These are phyloP conservation scores for Parachlorella kessleri DNA, from an alignment of 139 green algal species.

Conservation along the genomic window DNA sequence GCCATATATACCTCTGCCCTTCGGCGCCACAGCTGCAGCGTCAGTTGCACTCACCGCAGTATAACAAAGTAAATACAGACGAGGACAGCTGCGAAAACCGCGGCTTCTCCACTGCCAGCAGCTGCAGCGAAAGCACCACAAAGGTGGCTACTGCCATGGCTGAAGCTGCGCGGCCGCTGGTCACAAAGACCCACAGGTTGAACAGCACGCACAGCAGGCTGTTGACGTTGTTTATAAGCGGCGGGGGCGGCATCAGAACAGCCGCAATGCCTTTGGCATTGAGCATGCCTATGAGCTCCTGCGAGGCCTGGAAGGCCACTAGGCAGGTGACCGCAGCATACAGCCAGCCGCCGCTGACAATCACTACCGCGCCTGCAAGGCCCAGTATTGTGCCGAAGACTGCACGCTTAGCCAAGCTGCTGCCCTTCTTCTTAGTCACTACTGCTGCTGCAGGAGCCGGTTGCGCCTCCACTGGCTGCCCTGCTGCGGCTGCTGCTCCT, in stretches of 20 bases:
- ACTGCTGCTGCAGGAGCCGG: background rate
- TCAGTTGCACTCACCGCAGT: conserved; percentile 86
- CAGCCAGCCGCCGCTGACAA: conserved; percentile 57
- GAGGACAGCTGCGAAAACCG: conserved; percentile 85
- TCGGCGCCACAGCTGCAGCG: too few relatives aligned
- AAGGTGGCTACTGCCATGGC: conserved; percentile 76
- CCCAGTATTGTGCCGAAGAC: conserved; percentile 68
- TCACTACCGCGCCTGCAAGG: conserved; percentile 54
- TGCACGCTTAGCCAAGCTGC: conserved; percentile 58
- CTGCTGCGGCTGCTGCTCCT: background rate
- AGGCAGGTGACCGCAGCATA: conserved; percentile 65
- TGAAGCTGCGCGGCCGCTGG: conserved; percentile 8
- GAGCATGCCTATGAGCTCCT: conserved; percentile 41
- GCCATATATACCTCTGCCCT: too few relatives aligned
- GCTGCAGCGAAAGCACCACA: conserved; percentile 75
- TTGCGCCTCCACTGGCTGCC: background rate
- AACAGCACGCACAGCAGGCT: conserved; percentile 76
- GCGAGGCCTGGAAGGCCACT: conserved; percentile 71
- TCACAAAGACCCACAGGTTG: conserved; percentile 51
- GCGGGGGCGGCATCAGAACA: conserved; percentile 71
- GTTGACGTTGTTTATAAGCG: conserved; percentile 58
- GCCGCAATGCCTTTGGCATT: conserved; percentile 40
- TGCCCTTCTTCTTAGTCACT: conserved; percentile 13
- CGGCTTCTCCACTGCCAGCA: conserved; percentile 68
- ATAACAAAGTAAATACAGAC: conserved; percentile 90